A percentile compares a stretch with the other conserved stretches of the same genome.
Conservation (phyloP, 192 early-diverging fungal species). For the Coemansia interrupta region DNA sequence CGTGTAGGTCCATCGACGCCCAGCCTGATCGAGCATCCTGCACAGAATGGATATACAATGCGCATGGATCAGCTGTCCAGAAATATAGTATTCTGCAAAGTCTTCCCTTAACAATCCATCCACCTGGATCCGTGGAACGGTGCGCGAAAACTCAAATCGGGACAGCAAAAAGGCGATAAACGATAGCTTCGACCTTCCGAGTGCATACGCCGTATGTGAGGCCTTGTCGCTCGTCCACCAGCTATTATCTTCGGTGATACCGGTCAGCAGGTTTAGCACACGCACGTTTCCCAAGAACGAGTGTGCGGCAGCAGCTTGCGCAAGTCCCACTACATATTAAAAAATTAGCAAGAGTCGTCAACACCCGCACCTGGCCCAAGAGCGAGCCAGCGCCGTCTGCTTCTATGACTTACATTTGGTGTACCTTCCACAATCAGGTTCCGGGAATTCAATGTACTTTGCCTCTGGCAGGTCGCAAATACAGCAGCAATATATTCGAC, state of each 20-base stretch:
- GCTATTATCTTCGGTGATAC: constrained; percentile 1
- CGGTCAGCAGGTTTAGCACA: constrained; percentile 10
- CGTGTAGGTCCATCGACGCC: constrained; percentile 4
- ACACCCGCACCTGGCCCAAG: too few relatives aligned
- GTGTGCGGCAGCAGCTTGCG: not conserved
- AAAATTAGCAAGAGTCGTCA: too few relatives aligned
- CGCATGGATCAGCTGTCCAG: constrained; percentile 2
- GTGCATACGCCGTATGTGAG: constrained; percentile 6
- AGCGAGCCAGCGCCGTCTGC: not conserved
- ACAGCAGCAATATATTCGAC: constrained; percentile 12
- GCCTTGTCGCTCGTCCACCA: constrained; percentile 9
- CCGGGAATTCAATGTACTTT: constrained; percentile 5
- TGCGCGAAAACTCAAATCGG: constrained; percentile 4
- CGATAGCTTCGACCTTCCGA: constrained; percentile 1
- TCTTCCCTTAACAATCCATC: constrained; percentile 4
- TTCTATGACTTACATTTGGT: constrained; percentile 5
- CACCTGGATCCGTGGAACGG: constrained; percentile 6
- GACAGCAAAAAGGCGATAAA: constrained; percentile 12
- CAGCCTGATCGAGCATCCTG: not conserved
- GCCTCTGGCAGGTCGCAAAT: constrained; percentile 11
- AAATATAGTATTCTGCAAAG: constrained; percentile 10
- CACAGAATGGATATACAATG: not conserved
- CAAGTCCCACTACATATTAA: constrained; percentile 5
- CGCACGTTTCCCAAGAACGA: constrained; percentile 7
- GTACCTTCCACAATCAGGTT: not conserved